These are phyloP conservation scores for Trichoderma reesei DNA, from an alignment of 495 filamentous ascomycete genomes.

Conservation along the genomic window DNA sequence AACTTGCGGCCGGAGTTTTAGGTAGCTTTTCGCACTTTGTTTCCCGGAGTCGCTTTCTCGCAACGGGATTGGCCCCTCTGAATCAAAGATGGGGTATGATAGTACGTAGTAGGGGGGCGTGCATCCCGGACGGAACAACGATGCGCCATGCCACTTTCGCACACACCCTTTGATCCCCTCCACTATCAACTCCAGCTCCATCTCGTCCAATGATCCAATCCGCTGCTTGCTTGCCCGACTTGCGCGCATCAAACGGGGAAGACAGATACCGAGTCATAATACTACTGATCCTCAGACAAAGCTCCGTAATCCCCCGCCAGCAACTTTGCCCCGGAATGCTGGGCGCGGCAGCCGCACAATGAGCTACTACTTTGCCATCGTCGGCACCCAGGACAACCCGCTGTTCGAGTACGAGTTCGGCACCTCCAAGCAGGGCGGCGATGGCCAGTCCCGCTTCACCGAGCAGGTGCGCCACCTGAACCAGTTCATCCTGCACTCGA, in stretches of 20 bases:
- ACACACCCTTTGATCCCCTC: conserved; percentile 2
- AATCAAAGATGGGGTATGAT: no score
- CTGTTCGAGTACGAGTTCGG: conserved; percentile 95
- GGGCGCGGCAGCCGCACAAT: conserved; percentile 34
- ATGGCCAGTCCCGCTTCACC: conserved; percentile 78
- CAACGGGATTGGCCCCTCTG: conserved; percentile 7
- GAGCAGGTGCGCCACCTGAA: conserved; percentile 86
- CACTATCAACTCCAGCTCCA: neutral
- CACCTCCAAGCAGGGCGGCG: conserved; percentile 85
- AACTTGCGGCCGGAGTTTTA: neutral
- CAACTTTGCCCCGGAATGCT: conserved; percentile 9
- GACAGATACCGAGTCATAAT: no score
- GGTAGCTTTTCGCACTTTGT: neutral
- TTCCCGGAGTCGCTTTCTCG: neutral
- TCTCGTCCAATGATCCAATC: neutral
- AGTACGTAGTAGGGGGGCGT: neutral
- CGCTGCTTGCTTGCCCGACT: no score
- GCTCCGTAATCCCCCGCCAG: neutral
- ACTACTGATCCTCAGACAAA: no score
- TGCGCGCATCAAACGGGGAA: no score
- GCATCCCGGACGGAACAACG: neutral
- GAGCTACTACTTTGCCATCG: conserved; percentile 95
- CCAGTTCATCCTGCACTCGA: conserved; percentile 91
- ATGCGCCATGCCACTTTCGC: neutral
- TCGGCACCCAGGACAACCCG: conserved; percentile 88